phyloP scores from a whole-genome alignment of 129 eudicot species.

The Helianthus tuberosus region DNA sequence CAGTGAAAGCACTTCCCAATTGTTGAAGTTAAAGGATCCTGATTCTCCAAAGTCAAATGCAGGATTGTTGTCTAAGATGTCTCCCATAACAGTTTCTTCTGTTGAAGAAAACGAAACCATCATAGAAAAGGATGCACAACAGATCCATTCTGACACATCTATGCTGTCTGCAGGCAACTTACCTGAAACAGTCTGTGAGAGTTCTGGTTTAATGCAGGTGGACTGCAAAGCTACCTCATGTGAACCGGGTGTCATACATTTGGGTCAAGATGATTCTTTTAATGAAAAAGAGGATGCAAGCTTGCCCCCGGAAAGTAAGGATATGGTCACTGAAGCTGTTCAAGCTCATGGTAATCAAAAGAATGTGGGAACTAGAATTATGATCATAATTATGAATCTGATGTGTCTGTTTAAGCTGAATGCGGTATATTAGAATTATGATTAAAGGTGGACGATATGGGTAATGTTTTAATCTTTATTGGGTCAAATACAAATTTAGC shows the following conservation, averaged over 20 bases:
- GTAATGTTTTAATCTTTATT: not conserved
- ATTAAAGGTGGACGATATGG: not conserved
- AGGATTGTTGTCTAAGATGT: constrained; percentile 25
- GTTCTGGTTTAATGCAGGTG: constrained; percentile 13
- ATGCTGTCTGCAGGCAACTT: constrained; percentile 21
- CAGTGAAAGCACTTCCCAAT: constrained; percentile 18
- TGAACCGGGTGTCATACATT: constrained; percentile 20
- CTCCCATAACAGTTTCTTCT: constrained; percentile 14
- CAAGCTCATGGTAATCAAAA: constrained; percentile 27
- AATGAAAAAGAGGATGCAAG: constrained; percentile 27
- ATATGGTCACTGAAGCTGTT: constrained; percentile 29
- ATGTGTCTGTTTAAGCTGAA: constrained; percentile 21
- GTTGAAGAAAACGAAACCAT: constrained; percentile 16
- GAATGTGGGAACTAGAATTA: constrained; percentile 1
- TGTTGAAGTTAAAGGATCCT: constrained; percentile 8
- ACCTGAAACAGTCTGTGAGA: constrained; percentile 24
- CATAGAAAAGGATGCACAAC: constrained; percentile 22
- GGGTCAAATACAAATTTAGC: not conserved
- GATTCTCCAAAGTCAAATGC: constrained; percentile 32
- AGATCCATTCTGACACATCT: constrained; percentile 26
- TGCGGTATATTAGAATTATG: constrained; percentile 37
- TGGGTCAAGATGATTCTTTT: constrained; percentile 32
- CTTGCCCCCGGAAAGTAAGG: constrained; percentile 30
- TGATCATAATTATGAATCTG: constrained; percentile 31
- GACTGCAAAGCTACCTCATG: constrained; percentile 7